Evolutionary conservation across 2,329 filamentous ascomycete genomes (phyloP), one percentile per base, ranked within the genome.

Genomic region (Harringtonia aguacate): DNA sequence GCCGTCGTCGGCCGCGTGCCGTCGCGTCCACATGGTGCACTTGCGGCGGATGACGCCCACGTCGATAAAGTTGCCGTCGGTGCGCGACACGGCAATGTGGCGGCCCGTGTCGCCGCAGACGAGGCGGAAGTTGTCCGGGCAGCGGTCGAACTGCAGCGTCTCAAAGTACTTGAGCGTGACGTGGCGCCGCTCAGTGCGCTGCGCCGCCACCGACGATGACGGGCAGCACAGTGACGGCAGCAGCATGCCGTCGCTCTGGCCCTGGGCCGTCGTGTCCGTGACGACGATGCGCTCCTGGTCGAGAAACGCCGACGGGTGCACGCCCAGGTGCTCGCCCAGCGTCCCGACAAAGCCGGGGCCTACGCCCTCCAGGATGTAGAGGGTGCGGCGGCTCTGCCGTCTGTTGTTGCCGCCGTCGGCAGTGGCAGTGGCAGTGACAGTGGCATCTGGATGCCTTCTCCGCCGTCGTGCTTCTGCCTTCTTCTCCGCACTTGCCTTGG

Each of bases 261-360:
- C 50, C 22, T 40, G 39, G 22, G 49, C 39, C 24, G 41, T 45
- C n/a, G 46, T 40, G 39, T 50, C 53, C 33, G 51, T 52, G 35
- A 52, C 53, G n/a, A 53, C 46, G 8, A 56, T 48, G 13, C 54
- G 50, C 38, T 56, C 53, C 12, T 56, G 53, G 41, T 56, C 53
- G 12, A 56, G 43, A 35, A 56, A 56, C 20, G 52, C 27, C 1
- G 53, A 52, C 9, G 53, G 54, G 20, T 55, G 54, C 13, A 56
- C 37, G 8, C 40, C 42, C 34, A 56, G 53, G 12, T 48, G 50
- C 2, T 43, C 38, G 4, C 54, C 53, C 18, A 56, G 34, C 1
- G 52, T 39, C 12, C 42, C 38, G 12, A 51, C 48, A 43, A 52
- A 53, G 12, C 45, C 47, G 2, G 52, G 53, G 9, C 50, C 50